A percentile compares a stretch with the other conserved stretches of the same genome.
Evolutionary conservation across 2,329 filamentous ascomycete genomes (phyloP).

Genomic region (Fusarium solani-melongenae): DNA sequence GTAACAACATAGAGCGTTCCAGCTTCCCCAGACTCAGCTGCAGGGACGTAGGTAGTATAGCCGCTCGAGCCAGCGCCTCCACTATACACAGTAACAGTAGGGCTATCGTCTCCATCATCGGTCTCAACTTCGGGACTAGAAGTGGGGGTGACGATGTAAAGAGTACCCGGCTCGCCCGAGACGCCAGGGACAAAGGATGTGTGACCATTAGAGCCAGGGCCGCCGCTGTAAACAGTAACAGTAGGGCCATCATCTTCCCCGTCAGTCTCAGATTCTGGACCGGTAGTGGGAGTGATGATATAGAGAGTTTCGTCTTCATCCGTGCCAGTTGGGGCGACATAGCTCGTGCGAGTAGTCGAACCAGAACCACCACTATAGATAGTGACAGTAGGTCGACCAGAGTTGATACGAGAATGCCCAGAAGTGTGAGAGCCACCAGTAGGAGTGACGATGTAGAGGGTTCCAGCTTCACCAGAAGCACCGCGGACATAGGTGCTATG

Average conservation of each 20-base stretch:
- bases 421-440: not conserved
- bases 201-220: not conserved
- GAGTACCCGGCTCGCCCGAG: conserved; percentile 1
- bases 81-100: conserved; percentile 4
- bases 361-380: conserved; percentile 5
- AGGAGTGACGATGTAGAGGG: not conserved
- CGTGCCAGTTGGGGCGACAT: not conserved
- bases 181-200: conserved; percentile 3
- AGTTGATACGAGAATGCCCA: not conserved
- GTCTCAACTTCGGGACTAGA: not conserved
- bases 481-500: not conserved
- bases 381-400: not conserved
- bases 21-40: not conserved
- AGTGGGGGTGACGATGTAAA: not conserved
- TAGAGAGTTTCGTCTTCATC: conserved; percentile 12
- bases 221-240: conserved; percentile 12
- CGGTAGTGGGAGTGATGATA: conserved; percentile 3
- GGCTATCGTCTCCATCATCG: not conserved
- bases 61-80: not conserved
- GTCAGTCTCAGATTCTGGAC: not conserved
- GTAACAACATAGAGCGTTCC: not conserved
- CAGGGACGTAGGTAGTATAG: not conserved
- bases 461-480: conserved; percentile 1
- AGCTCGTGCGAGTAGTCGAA: not conserved
- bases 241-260: not conserved